Evolutionary conservation across 306 rosid genomes (phyloP).

Genomic region (Ochetophila trinervis): DNA sequence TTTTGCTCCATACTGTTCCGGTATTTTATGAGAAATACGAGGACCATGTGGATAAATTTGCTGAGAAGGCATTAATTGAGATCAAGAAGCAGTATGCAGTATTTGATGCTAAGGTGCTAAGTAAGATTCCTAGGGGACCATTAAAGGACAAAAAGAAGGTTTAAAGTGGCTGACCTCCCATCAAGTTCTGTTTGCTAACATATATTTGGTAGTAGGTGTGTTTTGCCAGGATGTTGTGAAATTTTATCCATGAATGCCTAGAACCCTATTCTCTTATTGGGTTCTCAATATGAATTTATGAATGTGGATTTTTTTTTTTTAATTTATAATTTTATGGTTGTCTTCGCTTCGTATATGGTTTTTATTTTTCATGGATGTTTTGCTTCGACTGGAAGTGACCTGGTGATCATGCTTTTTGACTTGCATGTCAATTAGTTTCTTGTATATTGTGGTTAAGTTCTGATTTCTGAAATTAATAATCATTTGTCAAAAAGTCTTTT

Average conservation of each 20-base stretch:
- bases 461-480: too few relatives aligned
- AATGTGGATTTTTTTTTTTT: neutral
- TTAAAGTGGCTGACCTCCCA: neutral
- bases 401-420: too few relatives aligned
- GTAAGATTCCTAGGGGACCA: conserved; percentile 51
- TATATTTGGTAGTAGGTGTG: conserved; percentile 12
- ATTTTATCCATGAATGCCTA: conserved; percentile 29
- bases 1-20: conserved; percentile 70
- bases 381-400: too few relatives aligned
- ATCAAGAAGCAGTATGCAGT: conserved; percentile 64
- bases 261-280: conserved; percentile 32
- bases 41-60: conserved; percentile 63
- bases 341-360: neutral
- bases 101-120: conserved; percentile 70
- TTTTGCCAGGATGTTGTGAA: neutral
- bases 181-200: conserved; percentile 7
- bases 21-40: conserved; percentile 70
- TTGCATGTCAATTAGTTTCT: neutral
- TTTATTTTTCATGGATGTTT: neutral
- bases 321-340: too few relatives aligned
- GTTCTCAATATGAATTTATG: conserved; percentile 36
- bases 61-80: conserved; percentile 59
- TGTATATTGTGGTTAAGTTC: too few relatives aligned
- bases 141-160: conserved; percentile 55
- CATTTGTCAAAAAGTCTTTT: too few relatives aligned